A percentile compares a stretch with the other conserved stretches of the same genome.
Evolutionary conservation across 805 yeast species (phyloP).

Genomic region (Spathaspora hagerdaliae): DNA sequence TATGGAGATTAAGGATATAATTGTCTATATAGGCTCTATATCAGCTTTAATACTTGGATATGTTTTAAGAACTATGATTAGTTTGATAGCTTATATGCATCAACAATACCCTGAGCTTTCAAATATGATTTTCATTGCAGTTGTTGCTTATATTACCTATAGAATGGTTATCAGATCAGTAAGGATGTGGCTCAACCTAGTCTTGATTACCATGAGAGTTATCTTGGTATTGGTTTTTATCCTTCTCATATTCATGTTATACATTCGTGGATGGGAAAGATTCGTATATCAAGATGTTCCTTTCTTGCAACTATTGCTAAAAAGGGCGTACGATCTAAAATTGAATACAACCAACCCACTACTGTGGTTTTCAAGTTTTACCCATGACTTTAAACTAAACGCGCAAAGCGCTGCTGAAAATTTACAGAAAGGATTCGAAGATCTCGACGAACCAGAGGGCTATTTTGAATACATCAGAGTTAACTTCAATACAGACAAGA

Average conservation of each 20-base stretch:
- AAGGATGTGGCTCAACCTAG: conserved; percentile 17
- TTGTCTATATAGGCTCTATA: conserved; percentile 8
- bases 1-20: conserved; percentile 10
- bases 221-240: conserved; percentile 12
- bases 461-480: not conserved
- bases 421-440: not conserved
- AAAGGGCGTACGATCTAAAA: not conserved
- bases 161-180: conserved; percentile 12
- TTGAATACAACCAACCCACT: not conserved
- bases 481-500: not conserved
- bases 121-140: conserved; percentile 8
- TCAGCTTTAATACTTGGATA: conserved; percentile 9
- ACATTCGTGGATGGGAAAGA: conserved; percentile 18
- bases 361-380: not conserved
- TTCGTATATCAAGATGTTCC: conserved; percentile 16
- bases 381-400: not conserved
- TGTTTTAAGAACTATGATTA: conserved; percentile 8
- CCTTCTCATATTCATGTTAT: conserved; percentile 11
- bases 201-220: conserved; percentile 16
- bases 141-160: conserved; percentile 17
- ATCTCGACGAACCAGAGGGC: not conserved
- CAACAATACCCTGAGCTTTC: conserved; percentile 18
- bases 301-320: conserved; percentile 3
- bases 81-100: conserved; percentile 9
- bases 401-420: not conserved